phyloP scores from a whole-genome alignment of 75 land plant species.

The Pinus albicaulis region DNA sequence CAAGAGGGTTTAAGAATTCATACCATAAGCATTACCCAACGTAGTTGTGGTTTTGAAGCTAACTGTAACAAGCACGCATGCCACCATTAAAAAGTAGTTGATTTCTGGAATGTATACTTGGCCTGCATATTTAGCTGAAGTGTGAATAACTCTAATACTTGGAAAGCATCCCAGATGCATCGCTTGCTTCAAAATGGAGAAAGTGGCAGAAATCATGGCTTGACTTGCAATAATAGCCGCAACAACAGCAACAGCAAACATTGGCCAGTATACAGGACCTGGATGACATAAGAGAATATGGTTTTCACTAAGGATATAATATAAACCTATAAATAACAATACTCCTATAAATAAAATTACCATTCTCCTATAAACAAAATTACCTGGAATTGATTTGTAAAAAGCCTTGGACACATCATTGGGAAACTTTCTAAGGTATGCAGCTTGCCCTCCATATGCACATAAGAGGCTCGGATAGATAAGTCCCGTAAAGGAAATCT shows the following conservation, averaged over 20 bases:
- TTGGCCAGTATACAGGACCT: constrained; percentile 64
- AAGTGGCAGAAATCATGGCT: constrained; percentile 67
- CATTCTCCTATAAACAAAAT: too few relatives aligned
- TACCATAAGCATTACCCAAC: constrained; percentile 68
- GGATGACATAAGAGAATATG: background rate
- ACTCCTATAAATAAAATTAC: background rate
- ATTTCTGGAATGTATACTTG: constrained; percentile 67
- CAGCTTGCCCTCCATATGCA: constrained; percentile 81
- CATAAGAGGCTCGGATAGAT: constrained; percentile 47
- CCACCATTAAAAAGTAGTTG: constrained; percentile 48
- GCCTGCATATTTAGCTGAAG: constrained; percentile 47
- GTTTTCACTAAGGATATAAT: background rate
- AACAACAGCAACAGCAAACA: constrained; percentile 49
- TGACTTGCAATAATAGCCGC: constrained; percentile 72
- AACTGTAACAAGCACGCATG: constrained; percentile 37
- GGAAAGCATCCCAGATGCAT: constrained; percentile 55
- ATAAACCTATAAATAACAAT: background rate
- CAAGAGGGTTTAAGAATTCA: background rate
- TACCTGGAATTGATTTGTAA: constrained; percentile 64
- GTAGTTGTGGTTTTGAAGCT: constrained; percentile 34
- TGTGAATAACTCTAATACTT: constrained; percentile 41
- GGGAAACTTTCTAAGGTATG: constrained; percentile 55
- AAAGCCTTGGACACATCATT: constrained; percentile 44
- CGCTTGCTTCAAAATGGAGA: constrained; percentile 49
- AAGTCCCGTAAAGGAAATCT: constrained; percentile 54